phyloP scores from a whole-genome alignment of 2,329 filamentous ascomycete species.

The Monascus ruber region DNA sequence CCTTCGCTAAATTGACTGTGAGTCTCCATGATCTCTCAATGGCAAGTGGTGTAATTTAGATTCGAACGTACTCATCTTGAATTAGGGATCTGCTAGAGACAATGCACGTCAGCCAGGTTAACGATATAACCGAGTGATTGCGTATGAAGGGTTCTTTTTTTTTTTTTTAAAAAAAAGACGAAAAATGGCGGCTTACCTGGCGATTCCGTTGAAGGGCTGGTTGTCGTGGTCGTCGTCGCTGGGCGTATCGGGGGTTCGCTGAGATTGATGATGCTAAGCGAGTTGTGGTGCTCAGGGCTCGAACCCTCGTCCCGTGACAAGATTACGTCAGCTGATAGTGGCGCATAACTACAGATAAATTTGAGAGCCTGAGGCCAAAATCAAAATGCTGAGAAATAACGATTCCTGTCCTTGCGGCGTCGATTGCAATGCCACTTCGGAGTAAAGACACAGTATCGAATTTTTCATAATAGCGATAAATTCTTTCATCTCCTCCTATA shows the following conservation, averaged over 20 bases:
- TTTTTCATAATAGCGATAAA: no score
- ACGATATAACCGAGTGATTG: no score
- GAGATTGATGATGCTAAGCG: slow-evolving; percentile 28
- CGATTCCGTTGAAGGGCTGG: slow-evolving; percentile 36
- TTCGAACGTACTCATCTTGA: slow-evolving; percentile 47
- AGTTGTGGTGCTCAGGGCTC: slow-evolving; percentile 29
- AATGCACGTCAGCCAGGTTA: slow-evolving; percentile 11
- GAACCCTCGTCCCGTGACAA: slow-evolving; percentile 19
- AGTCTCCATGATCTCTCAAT: slow-evolving; percentile 25
- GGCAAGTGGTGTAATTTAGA: slow-evolving; percentile 12
- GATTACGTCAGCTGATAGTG: neutral
- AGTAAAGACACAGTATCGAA: no score
- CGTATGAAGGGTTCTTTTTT: slow-evolving; percentile 4
- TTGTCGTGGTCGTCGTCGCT: slow-evolving; percentile 36
- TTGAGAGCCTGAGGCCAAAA: neutral
- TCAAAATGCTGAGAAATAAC: neutral
- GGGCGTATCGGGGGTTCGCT: slow-evolving; percentile 30
- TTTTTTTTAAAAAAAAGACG: no score
- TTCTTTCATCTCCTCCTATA: no score
- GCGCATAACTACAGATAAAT: neutral
- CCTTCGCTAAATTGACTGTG: slow-evolving; percentile 50
- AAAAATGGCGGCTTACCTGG: slow-evolving; percentile 24
- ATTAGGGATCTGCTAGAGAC: slow-evolving; percentile 34
- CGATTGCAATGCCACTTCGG: no score
- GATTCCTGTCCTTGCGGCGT: no score